Percentiles rank a stretch among this genome's conserved stretches.
These are phyloP conservation scores for Paraglomus occultum DNA, from an alignment of 192 early-diverging fungal genomes.

Conservation along the genomic window DNA sequence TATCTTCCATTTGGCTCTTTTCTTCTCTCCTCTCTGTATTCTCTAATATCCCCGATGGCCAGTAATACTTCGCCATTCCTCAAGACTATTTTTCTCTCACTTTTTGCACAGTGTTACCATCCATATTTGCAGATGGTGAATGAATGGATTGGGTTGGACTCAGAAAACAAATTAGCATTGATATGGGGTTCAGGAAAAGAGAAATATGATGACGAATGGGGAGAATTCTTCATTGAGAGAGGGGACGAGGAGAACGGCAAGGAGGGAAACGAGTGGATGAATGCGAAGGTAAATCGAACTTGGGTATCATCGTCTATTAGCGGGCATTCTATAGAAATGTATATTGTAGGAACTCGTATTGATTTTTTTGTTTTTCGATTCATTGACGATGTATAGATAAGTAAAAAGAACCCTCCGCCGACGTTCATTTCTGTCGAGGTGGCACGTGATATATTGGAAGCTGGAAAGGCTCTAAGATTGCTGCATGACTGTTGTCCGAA, in stretches of 20 bases:
- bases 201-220: conserved; percentile 26
- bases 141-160: conserved; percentile 34
- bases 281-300: conserved; percentile 10
- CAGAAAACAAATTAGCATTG: background rate
- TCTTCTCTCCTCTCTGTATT: conserved; percentile 32
- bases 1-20: conserved; percentile 38
- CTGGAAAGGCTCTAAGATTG: conserved; percentile 38
- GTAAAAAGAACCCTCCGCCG: conserved; percentile 21
- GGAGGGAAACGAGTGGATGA: background rate
- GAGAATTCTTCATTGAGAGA: conserved; percentile 37
- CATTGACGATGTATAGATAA: too few species aligned
- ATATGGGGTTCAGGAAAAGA: background rate
- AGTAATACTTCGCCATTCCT: conserved; percentile 7
- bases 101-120: conserved; percentile 30
- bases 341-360: too few species aligned
- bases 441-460: conserved; percentile 34
- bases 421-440: conserved; percentile 31
- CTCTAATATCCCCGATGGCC: conserved; percentile 22
- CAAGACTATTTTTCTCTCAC: conserved; percentile 32
- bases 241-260: conserved; percentile 7
- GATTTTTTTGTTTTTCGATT: too few species aligned
- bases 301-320: background rate
- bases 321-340: background rate
- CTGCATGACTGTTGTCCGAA: conserved; percentile 32
- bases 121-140: conserved; percentile 38